Evolutionary conservation across 345 rosid species (phyloP), one percentile per base, ranked within the genome.

Genomic region (Aegle marmelos): DNA sequence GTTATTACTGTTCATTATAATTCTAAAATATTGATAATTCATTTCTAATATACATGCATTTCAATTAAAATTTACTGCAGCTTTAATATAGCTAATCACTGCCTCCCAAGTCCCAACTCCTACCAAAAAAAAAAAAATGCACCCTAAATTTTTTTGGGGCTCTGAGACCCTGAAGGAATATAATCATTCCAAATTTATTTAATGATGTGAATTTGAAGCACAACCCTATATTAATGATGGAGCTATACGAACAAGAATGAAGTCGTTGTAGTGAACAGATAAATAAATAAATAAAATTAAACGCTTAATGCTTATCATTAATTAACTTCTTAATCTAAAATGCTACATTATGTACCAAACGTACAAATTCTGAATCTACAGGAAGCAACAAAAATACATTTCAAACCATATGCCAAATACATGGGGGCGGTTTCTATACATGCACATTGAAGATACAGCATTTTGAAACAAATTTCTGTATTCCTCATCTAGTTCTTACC

Each of bases 401-500:
- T 64, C 48, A 50, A 53, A 75, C 33, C 56, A 53, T 53, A 53
- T 53, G 57, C 57, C 4, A 16, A 53, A 53, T 16, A 53, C 8
- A 16, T 17, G 28, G 11, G 45, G 45, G 16, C 7, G 17, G 50
- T 33, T 50, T 50, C 31, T 25, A 13, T 37, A 7, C 19, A 37
- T 58, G 65, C 65, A 58, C 2, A 56, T 64, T n/a, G 56, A 28
- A 68, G 16, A 10, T 21, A 53, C 8, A 45, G 33, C 19, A 58
- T 50, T 54, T 36, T 41, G 45, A 50, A 25, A 62, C 37, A 48
- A 54, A 31, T 22, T 78, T 71, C 3, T 17, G 54, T 54, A 61
- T 59, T 68, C 7, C 61, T 19, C 21, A 33, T 31, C 36, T 54
- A 19, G 25, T 78, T 59, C 89, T 81, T 79, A 91, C 98, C 98